These are phyloP conservation scores for Tetradesmus lagerheimii DNA, from an alignment of 139 green algal genomes.

Conservation along the genomic window DNA sequence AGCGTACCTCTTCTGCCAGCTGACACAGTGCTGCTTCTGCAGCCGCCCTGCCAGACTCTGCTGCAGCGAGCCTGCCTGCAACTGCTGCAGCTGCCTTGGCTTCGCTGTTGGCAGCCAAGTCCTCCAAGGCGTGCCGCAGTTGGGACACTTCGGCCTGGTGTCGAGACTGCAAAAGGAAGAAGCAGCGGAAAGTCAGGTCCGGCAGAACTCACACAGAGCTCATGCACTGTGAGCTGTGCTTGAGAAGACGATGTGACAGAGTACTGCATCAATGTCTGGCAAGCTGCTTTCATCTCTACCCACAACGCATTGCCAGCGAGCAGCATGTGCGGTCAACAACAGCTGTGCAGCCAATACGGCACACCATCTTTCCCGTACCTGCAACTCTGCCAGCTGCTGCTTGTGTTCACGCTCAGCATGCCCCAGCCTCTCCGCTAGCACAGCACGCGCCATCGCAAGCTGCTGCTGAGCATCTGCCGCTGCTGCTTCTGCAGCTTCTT, in stretches of 20 bases:
- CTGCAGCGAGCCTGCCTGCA: background rate
- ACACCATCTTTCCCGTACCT: background rate
- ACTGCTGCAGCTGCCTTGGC: slow-evolving; percentile 4
- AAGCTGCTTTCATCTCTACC: too few species aligned
- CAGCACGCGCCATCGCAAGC: background rate
- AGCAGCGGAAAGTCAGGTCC: too few species aligned
- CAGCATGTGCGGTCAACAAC: too few species aligned
- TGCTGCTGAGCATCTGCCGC: slow-evolving; percentile 12
- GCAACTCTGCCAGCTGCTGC: background rate
- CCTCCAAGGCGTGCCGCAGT: background rate
- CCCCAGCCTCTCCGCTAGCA: slow-evolving; percentile 9
- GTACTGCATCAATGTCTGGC: too few species aligned
- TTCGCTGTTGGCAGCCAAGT: background rate
- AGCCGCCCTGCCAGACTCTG: background rate
- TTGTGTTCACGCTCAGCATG: background rate
- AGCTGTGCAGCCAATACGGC: background rate
- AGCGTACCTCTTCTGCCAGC: slow-evolving; percentile 1
- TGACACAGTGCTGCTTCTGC: slow-evolving; percentile 26
- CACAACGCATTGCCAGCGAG: background rate
- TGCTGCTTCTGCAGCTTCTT: background rate
- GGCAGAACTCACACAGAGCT: too few species aligned
- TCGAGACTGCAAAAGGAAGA: background rate
- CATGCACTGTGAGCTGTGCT: too few species aligned
- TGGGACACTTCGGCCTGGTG: background rate
- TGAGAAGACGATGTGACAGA: too few species aligned